Base-by-base conservation (phyloP, 306 rosid genomes). In the Cyamopsis tetragonoloba region DNA sequence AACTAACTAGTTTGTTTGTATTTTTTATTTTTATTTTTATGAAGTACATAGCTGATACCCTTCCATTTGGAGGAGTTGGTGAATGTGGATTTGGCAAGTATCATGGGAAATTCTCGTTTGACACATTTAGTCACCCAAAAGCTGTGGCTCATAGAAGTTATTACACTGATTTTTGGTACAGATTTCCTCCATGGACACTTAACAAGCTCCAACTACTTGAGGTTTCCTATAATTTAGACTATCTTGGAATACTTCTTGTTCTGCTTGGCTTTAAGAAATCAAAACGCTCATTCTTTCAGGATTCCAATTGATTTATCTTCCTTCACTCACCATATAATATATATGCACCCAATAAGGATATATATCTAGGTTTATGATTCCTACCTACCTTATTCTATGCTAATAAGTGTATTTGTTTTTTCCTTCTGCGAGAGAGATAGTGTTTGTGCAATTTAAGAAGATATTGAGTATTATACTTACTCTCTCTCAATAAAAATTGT, bases 1-100 rank as follows among this genome's bases (percentile, higher is more conserved):
- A 22, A 50, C 6, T 66, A 22, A 50, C 6, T 14, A 32, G 26
- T 24, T 0, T 56, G n/a, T 4, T n/a, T n/a, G n/a, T n/a, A n/a
- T n/a, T n/a, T n/a, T n/a, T n/a, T n/a, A n/a, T n/a, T n/a, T n/a
- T n/a, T n/a, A 1, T 60, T 28, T 15, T 63, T 53, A 64, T 70
- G 75, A 32, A 90, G 96, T 87, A 85, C 73, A 27, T 32, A 26
- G 89, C 66, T 6, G 95, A 90, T 53, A 62, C 87, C 14, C 62
- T 90, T 3, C 96, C 96, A 37, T 90, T 90, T 65, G 96, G 96
- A 80, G 96, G 96, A 63, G 72, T 87, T 17, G 96, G 96, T 5
- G 91, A 77, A 63, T 78, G 89, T 70, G 96, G 96, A 56, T 75
- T 78, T 38, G 96, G 95, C 2, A 81, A 41, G 39, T 90, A 87